Evolutionary conservation across 2,329 filamentous ascomycete genomes (phyloP), one percentile per base, ranked within the genome.

Genomic region (Claviceps maximensis): DNA sequence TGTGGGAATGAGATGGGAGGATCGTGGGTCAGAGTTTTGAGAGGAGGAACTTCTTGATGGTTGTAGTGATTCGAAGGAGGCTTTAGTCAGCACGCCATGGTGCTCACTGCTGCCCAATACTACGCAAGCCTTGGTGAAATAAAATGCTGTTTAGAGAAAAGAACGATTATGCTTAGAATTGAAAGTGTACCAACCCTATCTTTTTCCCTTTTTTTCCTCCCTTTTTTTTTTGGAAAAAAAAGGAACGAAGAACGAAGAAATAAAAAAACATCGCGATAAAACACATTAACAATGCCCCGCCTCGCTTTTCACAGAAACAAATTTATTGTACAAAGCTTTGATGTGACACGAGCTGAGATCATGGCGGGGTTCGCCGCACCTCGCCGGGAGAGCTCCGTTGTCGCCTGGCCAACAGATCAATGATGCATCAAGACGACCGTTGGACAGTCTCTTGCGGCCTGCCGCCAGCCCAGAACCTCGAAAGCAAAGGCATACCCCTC

Each of bases 51-150:
- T 31, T 9, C 15, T 4, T 38, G 19, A 19, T 36, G 47, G 47
- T 38, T 4, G 31, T 23, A 4, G 10, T 33, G 27, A 47, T 47
- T n/a, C n/a, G n/a, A n/a, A n/a, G n/a, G 27, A 4, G 29, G 15
- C 21, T 51, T 51, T 47, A 51, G 50, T 51, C 50, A 51, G 50
- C 50, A 51, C 13, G 38, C 19, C 47, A 8, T 7, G 10, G 12
- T 38, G 29, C 13, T 8, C 13, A n/a, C 6, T 38, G 29, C 13
- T 8, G 7, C 15, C 4, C n/a, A 13, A 38, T 17, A 10, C 21
- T 21, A 23, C 19, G 41, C 31, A 33, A 33, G 13, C 31, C 27
- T 12, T 2, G 10, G 7, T 33, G 7, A n/a, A n/a, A n/a, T n/a
- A n/a, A n/a, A n/a, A n/a, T n/a, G n/a, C n/a, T n/a, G n/a, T n/a